Evolutionary conservation across 148 eudicot genomes (phyloP), one percentile per base, ranked within the genome.

Genomic region (Agrostemma githago): DNA sequence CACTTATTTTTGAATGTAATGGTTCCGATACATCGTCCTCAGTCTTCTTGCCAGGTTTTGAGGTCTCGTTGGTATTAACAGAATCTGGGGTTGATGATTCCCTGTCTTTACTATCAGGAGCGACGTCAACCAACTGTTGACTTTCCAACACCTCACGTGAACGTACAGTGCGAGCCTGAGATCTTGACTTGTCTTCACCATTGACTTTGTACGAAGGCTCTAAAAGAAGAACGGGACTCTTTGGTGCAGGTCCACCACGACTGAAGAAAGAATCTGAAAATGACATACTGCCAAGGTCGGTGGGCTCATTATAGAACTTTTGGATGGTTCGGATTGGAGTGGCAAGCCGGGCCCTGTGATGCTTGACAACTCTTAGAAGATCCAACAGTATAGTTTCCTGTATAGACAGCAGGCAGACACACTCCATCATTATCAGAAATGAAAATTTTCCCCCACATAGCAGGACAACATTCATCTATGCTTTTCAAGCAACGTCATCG

Each of bases 241-340:
- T 85, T 21, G 91, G 61, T 56, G 89, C 77, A 17, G 86, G 83
- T 65, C 84, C 82, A 73, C 83, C 84, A 59, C 81, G 86, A 74
- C 75, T 83, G 78, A 74, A 87, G 16, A 83, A 64, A 6, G 97
- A 81, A 72, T 89, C 92, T 53, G 90, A 78, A 82, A 81, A 87
- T 58, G 96, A 85, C 62, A 85, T 74, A 77, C 74, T 84, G 17
- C 89, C 98, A 75, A 86, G 69, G 54, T 93, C 93, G 14, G 34
- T 26, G 34, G 90, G 79, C 53, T 94, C 92, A 19, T 66, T 80
- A 40, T 81, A 88, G 60, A 83, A 72, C 76, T 88, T 93, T 77
- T 91, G 97, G 68, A 94, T 84, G 17, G 97, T 89, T 62, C 97
- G 97, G 44, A 94, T 87, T 39, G 98, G 98, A 56, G 98, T 94